Evolutionary conservation across 352 stramenopile species (phyloP), one percentile per base, ranked within the genome.

Genomic region (Peronospora destructor): DNA sequence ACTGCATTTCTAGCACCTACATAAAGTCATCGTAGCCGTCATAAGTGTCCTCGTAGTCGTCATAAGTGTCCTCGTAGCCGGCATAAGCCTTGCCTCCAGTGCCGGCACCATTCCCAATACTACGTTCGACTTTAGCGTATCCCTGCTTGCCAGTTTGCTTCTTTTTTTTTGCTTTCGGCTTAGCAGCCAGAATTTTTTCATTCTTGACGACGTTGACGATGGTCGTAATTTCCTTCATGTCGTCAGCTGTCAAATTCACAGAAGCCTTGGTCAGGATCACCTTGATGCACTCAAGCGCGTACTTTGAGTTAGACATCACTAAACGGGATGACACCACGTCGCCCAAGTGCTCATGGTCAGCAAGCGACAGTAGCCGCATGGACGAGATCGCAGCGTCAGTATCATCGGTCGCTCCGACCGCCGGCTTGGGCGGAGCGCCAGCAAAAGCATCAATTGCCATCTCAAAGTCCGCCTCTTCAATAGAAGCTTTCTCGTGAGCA

Each of bases 141-240:
- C 80, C 77, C 59, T 89, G 75, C 44, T 85, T 85, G 45, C 80
- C 80, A 12, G 71, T 74, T 42, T 67, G 57, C 67, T 89, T 89
- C 73, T 89, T 91, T 65, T 91, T 65, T 91, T 91, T 91, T 40
- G 64, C 59, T 65, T 91, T 91, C 23, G 73, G 77, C 64, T 91
- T 91, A 35, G 80, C 73, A 10, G 73, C 66, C 16, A 69, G 67
- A 57, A 91, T 91, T 62, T 91, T 91, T 34, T 91, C 80, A 61
- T 91, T 91, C 71, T 91, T 88, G 54, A 91, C 83, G 41, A 90
- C 76, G 62, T 91, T 91, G 52, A 89, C 73, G 35, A 89, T 84
- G 42, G 80, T 91, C 56, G 76, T 89, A 39, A 91, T 66, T 56
- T 91, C 80, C 66, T 91, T 91, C 73, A 89, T 87, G 61, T 89